Base-by-base conservation (phyloP, 1,284 basidiomycete genomes). In the Trametes polyzona region DNA sequence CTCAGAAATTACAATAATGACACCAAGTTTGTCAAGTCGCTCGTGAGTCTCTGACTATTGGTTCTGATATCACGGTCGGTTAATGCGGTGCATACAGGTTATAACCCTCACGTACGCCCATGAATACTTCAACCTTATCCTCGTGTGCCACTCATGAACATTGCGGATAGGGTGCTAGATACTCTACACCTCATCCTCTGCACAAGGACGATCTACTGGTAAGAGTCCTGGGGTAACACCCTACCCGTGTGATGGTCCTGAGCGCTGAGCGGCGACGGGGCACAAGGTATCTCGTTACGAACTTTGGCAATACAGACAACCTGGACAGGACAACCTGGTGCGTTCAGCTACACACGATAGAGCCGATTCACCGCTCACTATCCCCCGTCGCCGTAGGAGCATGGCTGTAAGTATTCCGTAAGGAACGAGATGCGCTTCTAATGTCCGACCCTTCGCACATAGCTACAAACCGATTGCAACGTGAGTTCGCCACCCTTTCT, bases 391-490 rank as follows among this genome's bases (percentile, higher is more conserved):
- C 16, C 19, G 24, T 30, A 69, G 67, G 69, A 70, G 65, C 42
- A 68, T 71, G 69, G 66, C 64, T 19, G 70, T 67, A 16, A 50
- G 47, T 43, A 16, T 27, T 27, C 17, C 27, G 10, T 35, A n/a
- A 33, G 4, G 14, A 10, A 16, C 1, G 33, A 4, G 14, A 10
- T 27, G 14, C 4, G 8, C 23, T 7, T 17, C 39, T 24, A 10
- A 16, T 11, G 4, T 3, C 17, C 3, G 6, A 19, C 19, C 2
- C 16, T 17, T 9, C 35, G 24, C 35, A n/a, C 26, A 12, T 26
- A 71, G 68, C 40, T 70, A 6, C 69, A 69, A 64, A 67, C 69
- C 37, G 70, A 71, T 47, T 69, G 64, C 52, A 72, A 71, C 41
- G 71, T 72, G 29, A 39, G 69, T 48, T 12, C 10, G 24, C 12